Conservation (phyloP, 225 moss, liverwort and hornwort genomes). For the Marchantia paleacea region DNA sequence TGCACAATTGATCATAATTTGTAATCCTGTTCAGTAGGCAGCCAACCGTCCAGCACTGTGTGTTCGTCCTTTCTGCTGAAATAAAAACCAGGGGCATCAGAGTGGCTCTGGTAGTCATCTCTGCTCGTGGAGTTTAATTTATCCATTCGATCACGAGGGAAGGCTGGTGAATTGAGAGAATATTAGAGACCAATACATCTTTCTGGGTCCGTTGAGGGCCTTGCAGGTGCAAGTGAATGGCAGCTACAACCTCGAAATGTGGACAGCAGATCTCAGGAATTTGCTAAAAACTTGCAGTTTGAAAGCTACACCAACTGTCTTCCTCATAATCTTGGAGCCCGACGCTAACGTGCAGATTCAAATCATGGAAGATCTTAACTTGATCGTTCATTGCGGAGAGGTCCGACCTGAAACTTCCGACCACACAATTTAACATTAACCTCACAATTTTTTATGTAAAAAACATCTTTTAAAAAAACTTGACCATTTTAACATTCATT, state of each 20-base stretch:
- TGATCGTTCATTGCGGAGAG: conserved; percentile 53
- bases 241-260: conserved; percentile 39
- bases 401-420: conserved; percentile 18
- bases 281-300: conserved; percentile 46
- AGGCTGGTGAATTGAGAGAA: conserved; percentile 2
- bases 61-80: too few relatives aligned
- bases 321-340: conserved; percentile 47
- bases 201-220: not conserved
- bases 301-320: conserved; percentile 35
- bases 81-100: too few relatives aligned
- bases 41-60: too few relatives aligned
- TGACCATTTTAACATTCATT: not conserved
- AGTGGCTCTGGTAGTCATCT: too few relatives aligned
- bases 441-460: not conserved
- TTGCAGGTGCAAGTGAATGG: conserved; percentile 52
- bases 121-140: too few relatives aligned
- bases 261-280: conserved; percentile 38
- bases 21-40: not conserved
- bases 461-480: not conserved
- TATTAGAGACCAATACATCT: not conserved
- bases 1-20: not conserved
- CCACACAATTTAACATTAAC: not conserved
- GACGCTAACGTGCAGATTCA: conserved; percentile 36
- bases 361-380: conserved; percentile 56
- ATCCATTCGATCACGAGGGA: not conserved